Evolutionary conservation across 108 stramenopile genomes (phyloP), one percentile per base, ranked within the genome.

Genomic region (Mediolabrus comicus): DNA sequence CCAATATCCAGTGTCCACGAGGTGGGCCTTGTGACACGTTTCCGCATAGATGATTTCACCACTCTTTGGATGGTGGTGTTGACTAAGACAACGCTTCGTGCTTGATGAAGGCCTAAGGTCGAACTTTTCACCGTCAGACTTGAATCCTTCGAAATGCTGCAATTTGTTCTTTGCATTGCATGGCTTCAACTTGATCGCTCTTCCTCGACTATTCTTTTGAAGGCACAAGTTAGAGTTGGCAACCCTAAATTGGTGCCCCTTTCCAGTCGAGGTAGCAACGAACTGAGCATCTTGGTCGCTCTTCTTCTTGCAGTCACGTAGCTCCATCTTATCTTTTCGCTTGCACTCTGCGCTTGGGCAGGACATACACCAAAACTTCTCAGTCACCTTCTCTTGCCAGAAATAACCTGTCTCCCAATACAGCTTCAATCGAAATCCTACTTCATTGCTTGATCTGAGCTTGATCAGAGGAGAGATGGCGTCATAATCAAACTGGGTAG

Each of bases 281-380:
- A 67, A 67, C 32, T n/a, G 30, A 31, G 67, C 55, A 29, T 67
- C 67, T n/a, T 24, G 25, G 36, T 24, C 24, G 25, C 53, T 67
- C 56, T 67, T 67, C 0, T 16, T 41, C 34, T 56, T 56, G 19
- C 53, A 67, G 29, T 67, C 25, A 28, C 25, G 33, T 1, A 67
- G 53, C 0, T 67, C 27, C 32, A 67, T 38, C 32, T 38, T 41
- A 10, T 30, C n/a, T 4, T 36, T 34, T 24, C 22, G 19, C 25
- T 57, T 16, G 26, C 67, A 57, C 26, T n/a, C 32, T 13, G 3
- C 51, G 33, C 33, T 34, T 31, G 31, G 24, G 24, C 67, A 67
- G 16, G 35, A 9, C 67, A 67, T 67, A 28, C 67, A 67, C 67
- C 67, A 67, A 34, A 53, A 66, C 27, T 30, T 66, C 32, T 66